Evolutionary conservation across 2,329 filamentous ascomycete genomes (phyloP).

Genomic region (Ceratocystis harringtonii): DNA sequence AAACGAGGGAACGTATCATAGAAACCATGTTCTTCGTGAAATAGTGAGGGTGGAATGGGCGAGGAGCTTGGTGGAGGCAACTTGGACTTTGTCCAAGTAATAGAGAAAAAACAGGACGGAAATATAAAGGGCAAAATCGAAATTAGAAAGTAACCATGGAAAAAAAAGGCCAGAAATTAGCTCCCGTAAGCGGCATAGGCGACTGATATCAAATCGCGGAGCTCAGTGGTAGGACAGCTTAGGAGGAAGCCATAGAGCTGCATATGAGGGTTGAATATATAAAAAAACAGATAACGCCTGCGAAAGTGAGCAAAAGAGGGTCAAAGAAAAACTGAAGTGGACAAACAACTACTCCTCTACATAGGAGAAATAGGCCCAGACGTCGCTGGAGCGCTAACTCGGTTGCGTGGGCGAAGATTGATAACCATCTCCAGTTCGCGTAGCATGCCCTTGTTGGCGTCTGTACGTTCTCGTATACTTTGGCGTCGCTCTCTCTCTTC

Average conservation of each 20-base stretch:
- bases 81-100: neutral
- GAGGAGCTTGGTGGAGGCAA: neutral
- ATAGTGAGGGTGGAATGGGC: neutral
- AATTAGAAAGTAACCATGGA: neutral
- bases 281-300: neutral
- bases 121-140: neutral
- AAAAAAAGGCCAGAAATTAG: neutral
- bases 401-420: conserved; percentile 33
- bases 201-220: neutral
- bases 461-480: conserved; percentile 54
- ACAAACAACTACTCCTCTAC: conserved; percentile 1
- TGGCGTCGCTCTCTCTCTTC: conserved; percentile 70
- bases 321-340: neutral
- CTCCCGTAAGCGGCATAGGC: neutral
- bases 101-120: neutral
- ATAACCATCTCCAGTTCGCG: conserved; percentile 87
- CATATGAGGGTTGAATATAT: neutral
- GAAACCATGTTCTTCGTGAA: conserved; percentile 8
- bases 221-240: neutral
- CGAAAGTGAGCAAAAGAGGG: neutral
- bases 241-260: neutral
- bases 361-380: conserved; percentile 15
- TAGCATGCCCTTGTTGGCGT: conserved; percentile 79
- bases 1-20: neutral
- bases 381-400: conserved; percentile 24